phyloP scores from a whole-genome alignment of 495 filamentous ascomycete species.

The Apodospora peruviana region DNA sequence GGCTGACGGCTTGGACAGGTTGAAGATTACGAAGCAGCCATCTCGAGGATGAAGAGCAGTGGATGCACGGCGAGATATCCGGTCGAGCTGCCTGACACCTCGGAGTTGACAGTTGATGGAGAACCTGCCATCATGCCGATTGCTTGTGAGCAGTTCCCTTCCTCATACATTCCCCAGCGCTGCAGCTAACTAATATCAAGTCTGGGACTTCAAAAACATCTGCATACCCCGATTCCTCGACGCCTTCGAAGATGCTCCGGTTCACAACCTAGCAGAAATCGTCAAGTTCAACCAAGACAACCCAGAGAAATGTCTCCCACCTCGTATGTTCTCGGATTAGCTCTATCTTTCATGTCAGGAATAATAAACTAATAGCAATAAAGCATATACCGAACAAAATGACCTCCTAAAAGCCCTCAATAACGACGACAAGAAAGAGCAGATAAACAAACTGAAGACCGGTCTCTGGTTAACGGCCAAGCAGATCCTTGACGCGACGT shows the following conservation, averaged over 20 bases:
- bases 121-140: slow-evolving; percentile 18
- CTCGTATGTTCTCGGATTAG: slow-evolving; percentile 6
- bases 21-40: slow-evolving; percentile 3
- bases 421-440: slow-evolving; percentile 12
- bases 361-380: background rate
- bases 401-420: slow-evolving; percentile 19
- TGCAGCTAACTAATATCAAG: no score
- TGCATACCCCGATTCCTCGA: slow-evolving; percentile 13
- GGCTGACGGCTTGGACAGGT: slow-evolving; percentile 3
- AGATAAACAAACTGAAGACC: slow-evolving; percentile 10
- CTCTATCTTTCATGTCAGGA: no score
- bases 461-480: background rate
- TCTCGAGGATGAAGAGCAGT: background rate
- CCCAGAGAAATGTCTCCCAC: slow-evolving; percentile 17
- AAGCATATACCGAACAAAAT: slow-evolving; percentile 17
- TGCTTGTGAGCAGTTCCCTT: slow-evolving; percentile 9
- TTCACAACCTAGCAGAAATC: slow-evolving; percentile 17
- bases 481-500: slow-evolving; percentile 3
- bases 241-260: slow-evolving; percentile 16
- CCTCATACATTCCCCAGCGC: background rate
- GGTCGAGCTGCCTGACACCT: background rate
- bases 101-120: slow-evolving; percentile 11
- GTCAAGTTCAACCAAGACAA: slow-evolving; percentile 23
- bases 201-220: slow-evolving; percentile 21
- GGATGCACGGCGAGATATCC: slow-evolving; percentile 8